phyloP scores from a whole-genome alignment of 1,284 basidiomycete species.

The Pisolithus thermaeus region DNA sequence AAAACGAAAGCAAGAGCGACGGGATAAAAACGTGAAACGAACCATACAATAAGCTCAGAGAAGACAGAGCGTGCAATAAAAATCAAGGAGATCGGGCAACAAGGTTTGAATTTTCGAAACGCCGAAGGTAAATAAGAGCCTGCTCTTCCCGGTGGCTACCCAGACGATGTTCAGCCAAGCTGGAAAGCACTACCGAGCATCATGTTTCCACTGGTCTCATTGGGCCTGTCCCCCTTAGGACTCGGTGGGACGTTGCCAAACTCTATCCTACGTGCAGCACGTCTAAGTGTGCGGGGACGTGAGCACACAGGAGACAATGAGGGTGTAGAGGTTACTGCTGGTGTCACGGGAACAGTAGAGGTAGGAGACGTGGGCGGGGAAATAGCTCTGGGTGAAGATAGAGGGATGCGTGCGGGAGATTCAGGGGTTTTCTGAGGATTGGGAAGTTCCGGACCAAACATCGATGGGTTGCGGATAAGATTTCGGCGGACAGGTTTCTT shows the following conservation, averaged over 20 bases:
- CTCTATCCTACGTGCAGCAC: slow-evolving; percentile 30
- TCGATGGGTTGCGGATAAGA: slow-evolving; percentile 26
- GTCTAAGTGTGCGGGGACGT: slow-evolving; percentile 29
- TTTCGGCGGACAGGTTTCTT: slow-evolving; percentile 30
- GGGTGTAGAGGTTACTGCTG: not conserved
- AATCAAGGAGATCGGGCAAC: not conserved
- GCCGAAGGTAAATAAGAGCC: not conserved
- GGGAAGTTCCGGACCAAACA: slow-evolving; percentile 30
- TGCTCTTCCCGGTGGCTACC: not conserved
- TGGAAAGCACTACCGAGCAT: slow-evolving; percentile 9
- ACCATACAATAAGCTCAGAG: no score
- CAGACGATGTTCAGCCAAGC: slow-evolving; percentile 6
- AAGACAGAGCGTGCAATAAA: not conserved
- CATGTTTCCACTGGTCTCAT: not conserved
- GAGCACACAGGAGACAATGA: slow-evolving; percentile 1
- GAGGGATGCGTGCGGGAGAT: slow-evolving; percentile 27
- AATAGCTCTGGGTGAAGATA: slow-evolving; percentile 18
- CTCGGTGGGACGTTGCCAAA: slow-evolving; percentile 15
- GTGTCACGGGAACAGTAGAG: slow-evolving; percentile 21
- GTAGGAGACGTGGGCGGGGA: slow-evolving; percentile 23
- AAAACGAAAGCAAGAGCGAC: not conserved
- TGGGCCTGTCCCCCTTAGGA: not conserved
- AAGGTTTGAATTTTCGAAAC: no score
- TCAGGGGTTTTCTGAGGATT: slow-evolving; percentile 27
- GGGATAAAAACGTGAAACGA: not conserved